Conservation (phyloP, 371 early-diverging fungal species). For the Apophysomyces ossiformis region DNA sequence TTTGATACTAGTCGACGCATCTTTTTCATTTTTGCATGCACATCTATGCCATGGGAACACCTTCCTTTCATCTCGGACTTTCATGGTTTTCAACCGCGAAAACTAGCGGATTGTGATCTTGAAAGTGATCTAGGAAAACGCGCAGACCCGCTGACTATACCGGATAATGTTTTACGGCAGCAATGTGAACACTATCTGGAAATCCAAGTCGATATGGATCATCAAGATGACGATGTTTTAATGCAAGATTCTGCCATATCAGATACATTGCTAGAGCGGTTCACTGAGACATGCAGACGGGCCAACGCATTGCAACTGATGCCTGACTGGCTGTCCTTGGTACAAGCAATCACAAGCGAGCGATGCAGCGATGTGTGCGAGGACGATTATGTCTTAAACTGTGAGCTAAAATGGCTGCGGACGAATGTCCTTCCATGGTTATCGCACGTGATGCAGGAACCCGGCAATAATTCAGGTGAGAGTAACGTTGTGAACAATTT, state of each 20-base stretch:
- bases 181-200: slow-evolving; percentile 1
- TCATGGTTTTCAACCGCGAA: not conserved
- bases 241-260: not conserved
- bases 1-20: not conserved
- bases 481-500: not conserved
- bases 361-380: slow-evolving; percentile 3
- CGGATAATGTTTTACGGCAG: slow-evolving; percentile 10
- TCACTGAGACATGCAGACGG: slow-evolving; percentile 10
- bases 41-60: not conserved
- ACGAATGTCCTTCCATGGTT: slow-evolving; percentile 23
- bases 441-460: slow-evolving; percentile 15
- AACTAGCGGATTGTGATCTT: not conserved
- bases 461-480: slow-evolving; percentile 8
- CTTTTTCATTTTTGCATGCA: not conserved
- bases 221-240: not conserved
- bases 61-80: not conserved
- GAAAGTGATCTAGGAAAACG: not conserved
- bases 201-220: slow-evolving; percentile 5
- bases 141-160: not conserved
- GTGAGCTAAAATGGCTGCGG: slow-evolving; percentile 16
- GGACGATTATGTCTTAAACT: slow-evolving; percentile 2
- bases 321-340: slow-evolving; percentile 9
- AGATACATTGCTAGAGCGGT: not conserved
- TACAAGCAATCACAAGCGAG: not conserved
- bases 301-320: slow-evolving; percentile 9